Evolutionary conservation across 306 rosid species (phyloP), one percentile per base, ranked within the genome.

Genomic region (Lathyrus aphaca): DNA sequence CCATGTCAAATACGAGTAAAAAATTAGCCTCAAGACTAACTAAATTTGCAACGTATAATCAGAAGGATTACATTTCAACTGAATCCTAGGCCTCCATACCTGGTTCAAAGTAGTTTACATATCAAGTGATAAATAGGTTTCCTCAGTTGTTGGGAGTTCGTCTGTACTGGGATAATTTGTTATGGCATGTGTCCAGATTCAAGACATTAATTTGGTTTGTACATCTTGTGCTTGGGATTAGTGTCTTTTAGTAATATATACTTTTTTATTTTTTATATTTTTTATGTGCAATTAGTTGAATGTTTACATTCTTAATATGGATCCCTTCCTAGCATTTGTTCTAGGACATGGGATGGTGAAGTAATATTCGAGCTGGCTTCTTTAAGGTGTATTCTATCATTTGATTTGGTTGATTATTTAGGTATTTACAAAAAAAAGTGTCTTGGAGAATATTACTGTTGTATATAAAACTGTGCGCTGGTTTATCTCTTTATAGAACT

Each of bases 401-500:
- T 40, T 10, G 40, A 62, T 29, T 23, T 60, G 55, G 64, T 73
- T 43, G 54, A 40, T 45, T 79, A 54, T 62, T 53, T 68, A 68
- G 51, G 29, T 42, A 10, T 21, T 62, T 51, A 21, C 45, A 53
- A 55, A 16, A 16, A 16, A 38, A 54, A 16, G 11, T 59, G 23
- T 29, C 48, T 59, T 69, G 65, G 40, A 15, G 71, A 68, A 64
- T 19, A 7, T 63, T 46, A 46, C 63, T 56, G 29, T 43, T 55
- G 44, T 64, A 48, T 57, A 11, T 64, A 25, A 44, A 45, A 54
- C 19, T 29, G 44, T 56, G 29, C 54, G 55, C 60, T 68, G 54
- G 60, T 51, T 71, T 71, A 5, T 51, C 30, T 50, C 61, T 50
- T 59, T 18, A 12, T 66, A 40, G 15, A 68, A 75, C 40, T 37